These are phyloP conservation scores for Sphagnum contortum DNA, from an alignment of 225 moss, liverwort and hornwort species.

Conservation along the genomic window DNA sequence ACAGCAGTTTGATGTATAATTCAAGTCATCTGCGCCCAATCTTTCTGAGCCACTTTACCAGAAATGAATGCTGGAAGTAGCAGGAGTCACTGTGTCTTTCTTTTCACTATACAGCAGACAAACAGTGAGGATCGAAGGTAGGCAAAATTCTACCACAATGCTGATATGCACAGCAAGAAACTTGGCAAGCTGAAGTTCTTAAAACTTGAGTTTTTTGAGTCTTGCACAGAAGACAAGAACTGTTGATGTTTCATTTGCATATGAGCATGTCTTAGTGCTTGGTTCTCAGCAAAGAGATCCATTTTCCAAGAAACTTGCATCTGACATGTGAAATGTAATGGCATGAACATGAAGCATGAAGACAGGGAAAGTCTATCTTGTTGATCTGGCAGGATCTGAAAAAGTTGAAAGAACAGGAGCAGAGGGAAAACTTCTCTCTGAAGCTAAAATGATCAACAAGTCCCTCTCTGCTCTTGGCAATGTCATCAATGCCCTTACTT, in stretches of 20 bases:
- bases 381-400: constrained; percentile 60
- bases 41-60: constrained; percentile 11
- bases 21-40: too few relatives aligned
- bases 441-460: constrained; percentile 50
- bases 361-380: constrained; percentile 50
- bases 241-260: too few relatives aligned
- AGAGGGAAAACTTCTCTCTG: constrained; percentile 24
- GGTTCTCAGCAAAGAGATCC: not conserved
- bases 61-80: constrained; percentile 56
- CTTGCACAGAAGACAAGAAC: too few relatives aligned
- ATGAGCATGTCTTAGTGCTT: too few relatives aligned
- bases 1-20: too few relatives aligned
- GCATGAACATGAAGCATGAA: constrained; percentile 21
- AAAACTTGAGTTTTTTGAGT: too few relatives aligned
- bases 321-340: not conserved
- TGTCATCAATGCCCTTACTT: constrained; percentile 18
- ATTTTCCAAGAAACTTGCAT: too few relatives aligned
- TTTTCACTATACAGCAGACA: constrained; percentile 50
- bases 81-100: constrained; percentile 51
- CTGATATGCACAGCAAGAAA: not conserved
- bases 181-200: not conserved
- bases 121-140: constrained; percentile 39
- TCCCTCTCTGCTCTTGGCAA: constrained; percentile 25
- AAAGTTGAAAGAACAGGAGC: constrained; percentile 56
- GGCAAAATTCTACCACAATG: too few relatives aligned